Evolutionary conservation across 306 rosid species (phyloP), one percentile per base, ranked within the genome.

Genomic region (Albizia julibrissin): DNA sequence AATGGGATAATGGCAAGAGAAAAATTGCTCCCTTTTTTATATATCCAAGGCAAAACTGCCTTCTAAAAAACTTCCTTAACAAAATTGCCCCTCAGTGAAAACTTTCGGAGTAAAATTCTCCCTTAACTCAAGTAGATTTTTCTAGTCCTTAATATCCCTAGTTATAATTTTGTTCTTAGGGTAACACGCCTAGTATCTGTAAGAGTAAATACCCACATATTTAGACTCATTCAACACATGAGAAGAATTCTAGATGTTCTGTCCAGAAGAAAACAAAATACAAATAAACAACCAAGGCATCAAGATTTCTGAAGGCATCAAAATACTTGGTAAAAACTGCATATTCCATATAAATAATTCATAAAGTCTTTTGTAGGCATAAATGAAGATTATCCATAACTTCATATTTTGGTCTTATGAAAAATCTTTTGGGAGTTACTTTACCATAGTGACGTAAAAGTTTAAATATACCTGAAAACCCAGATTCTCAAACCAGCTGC

Each of bases 401-500:
- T 9, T 14, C 58, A 22, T 43, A 14, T 24, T 5, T 24, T 71
- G n/a, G 5, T 26, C 11, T 43, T 1, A 69, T 69, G 73, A 44
- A 37, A 68, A 37, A 8, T 37, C 72, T 19, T 3, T 18, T 39
- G 3, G 43, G 14, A 10, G 13, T 34, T 67, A 67, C 24, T 67
- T 67, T 18, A 39, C 47, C 6, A 9, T 19, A 39, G 29, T 0
- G 46, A n/a, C n/a, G n/a, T n/a, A n/a, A n/a, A 31, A 37, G 59
- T 75, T 56, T 11, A 44, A 14, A 10, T 31, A 72, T 84, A 91
- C 94, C 94, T 91, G 89, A 87, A 91, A 84, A 91, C 91, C 92
- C 94, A 91, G 14, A 91, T 86, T 77, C 86, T 89, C 26, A 91
- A 66, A 46, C 92, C 94, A 81, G 92, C 87, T 67, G 85, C 81